Evolutionary conservation across 2,329 filamentous ascomycete genomes (phyloP), one percentile per base, ranked within the genome.

Genomic region (Botrytis fabae): DNA sequence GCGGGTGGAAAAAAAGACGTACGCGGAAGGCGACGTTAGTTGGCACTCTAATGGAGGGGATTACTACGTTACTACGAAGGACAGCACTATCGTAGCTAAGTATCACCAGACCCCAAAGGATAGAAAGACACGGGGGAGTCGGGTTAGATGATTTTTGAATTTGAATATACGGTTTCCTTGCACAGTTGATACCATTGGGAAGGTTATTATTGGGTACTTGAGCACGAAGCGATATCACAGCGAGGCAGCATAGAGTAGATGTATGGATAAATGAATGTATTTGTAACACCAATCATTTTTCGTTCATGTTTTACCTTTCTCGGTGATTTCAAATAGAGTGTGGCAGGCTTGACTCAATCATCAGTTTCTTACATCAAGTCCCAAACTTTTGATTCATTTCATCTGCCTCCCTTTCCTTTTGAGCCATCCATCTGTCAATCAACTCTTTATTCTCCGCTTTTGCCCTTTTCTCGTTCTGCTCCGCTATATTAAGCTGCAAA

Each of bases 401-500:
- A 72, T 96, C 93, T 18, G 93, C 95, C 84, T 98, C 95, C 80
- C 91, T 88, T 6, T 91, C 92, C 88, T 96, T 96, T 76, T 92
- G 87, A 80, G 89, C 90, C 92, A 98, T 95, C 94, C 95, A 98
- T 71, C 96, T 87, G 81, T 94, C 92, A 70, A 98, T 90, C 72
- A 99, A 86, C 77, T 97, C 93, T 80, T 93, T 91, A 80, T 98
- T 98, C 81, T 98, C 96, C 74, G 86, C 87, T 80, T 90, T 89
- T 75, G 97, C 84, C 82, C 90, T 91, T 80, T 91, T 90, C 42
- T 88, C 86, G 79, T 90, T 89, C 81, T 95, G 89, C 81, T 97
- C 94, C 4, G 92, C 91, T 85, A 98, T 89, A 77, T 96, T 94
- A 61, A 98, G 86, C 82, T 98, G 93, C 76, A 98, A 85, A 77